phyloP scores from a whole-genome alignment of 2,329 filamentous ascomycete species.

The Thelonectria blattea region DNA sequence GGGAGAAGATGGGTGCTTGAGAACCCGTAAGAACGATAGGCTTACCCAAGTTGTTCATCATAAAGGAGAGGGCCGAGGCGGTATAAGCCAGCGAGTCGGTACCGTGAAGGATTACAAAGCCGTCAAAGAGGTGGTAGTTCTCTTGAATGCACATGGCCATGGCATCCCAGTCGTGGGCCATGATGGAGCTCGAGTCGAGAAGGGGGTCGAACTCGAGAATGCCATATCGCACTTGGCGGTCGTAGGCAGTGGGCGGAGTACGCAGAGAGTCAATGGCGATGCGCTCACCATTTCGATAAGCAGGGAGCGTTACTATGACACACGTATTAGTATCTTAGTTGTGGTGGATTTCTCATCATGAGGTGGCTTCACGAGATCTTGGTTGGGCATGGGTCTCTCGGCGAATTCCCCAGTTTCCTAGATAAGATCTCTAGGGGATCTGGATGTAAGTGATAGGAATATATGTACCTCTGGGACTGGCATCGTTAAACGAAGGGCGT shows the following conservation, averaged over 20 bases:
- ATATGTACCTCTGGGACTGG: slow-evolving; percentile 40
- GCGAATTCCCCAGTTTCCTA: neutral
- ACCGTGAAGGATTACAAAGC: slow-evolving; percentile 89
- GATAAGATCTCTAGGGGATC: neutral
- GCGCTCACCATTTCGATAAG: slow-evolving; percentile 56
- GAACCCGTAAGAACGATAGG: slow-evolving; percentile 86
- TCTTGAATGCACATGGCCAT: slow-evolving; percentile 80
- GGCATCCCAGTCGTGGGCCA: slow-evolving; percentile 82
- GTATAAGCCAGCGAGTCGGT: slow-evolving; percentile 92
- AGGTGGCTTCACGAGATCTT: slow-evolving; percentile 13
- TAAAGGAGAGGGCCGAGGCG: slow-evolving; percentile 88
- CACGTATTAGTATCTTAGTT: slow-evolving; percentile 3
- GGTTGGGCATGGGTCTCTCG: neutral
- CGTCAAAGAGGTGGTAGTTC: slow-evolving; percentile 89
- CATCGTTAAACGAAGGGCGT: slow-evolving; percentile 84
- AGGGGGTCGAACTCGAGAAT: slow-evolving; percentile 85
- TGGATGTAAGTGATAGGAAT: neutral
- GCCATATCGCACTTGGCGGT: slow-evolving; percentile 80
- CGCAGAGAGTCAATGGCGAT: slow-evolving; percentile 70
- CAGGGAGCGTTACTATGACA: slow-evolving; percentile 54
- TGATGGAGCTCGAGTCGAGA: slow-evolving; percentile 89
- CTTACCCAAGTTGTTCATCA: slow-evolving; percentile 90
- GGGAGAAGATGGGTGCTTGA: slow-evolving; percentile 85
- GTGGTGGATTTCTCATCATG: slow-evolving; percentile 9
- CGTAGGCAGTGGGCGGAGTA: slow-evolving; percentile 81